These are phyloP conservation scores for Ustilago nuda DNA, from an alignment of 1,284 basidiomycete genomes.

Conservation along the genomic window DNA sequence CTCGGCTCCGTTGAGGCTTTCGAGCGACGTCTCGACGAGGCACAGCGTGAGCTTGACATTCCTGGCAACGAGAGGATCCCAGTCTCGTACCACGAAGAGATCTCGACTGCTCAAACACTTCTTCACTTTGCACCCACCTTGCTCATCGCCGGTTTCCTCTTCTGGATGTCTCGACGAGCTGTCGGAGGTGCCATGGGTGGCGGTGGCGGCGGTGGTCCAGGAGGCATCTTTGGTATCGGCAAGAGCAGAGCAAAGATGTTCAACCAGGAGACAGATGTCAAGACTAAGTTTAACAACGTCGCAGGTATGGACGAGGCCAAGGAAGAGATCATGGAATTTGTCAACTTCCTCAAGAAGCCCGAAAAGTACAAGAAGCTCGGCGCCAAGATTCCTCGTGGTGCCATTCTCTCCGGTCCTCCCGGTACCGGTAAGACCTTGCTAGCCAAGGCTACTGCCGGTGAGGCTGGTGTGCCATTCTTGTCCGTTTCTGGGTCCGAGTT, in stretches of 20 bases:
- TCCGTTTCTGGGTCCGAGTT: constrained; percentile 99
- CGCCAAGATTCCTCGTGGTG: constrained; percentile 97
- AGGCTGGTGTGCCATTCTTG: constrained; percentile 96
- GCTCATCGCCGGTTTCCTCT: constrained; percentile 87
- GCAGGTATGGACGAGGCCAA: constrained; percentile 99
- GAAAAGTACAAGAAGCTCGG: constrained; percentile 93
- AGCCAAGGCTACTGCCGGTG: constrained; percentile 97
- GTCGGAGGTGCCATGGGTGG: constrained; percentile 69
- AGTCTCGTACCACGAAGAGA: constrained; percentile 95
- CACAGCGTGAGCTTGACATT: constrained; percentile 90
- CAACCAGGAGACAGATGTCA: constrained; percentile 96
- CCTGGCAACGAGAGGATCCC: constrained; percentile 93
- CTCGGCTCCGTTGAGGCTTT: constrained; percentile 98
- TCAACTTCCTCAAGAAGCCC: constrained; percentile 98
- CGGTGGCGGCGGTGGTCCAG: constrained; percentile 73
- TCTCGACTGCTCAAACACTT: constrained; percentile 83
- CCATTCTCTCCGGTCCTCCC: constrained; percentile 96
- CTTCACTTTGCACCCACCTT: constrained; percentile 95
- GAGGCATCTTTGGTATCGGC: constrained; percentile 96
- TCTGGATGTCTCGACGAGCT: constrained; percentile 87
- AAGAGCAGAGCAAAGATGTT: constrained; percentile 95
- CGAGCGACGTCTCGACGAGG: constrained; percentile 91
- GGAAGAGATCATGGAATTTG: constrained; percentile 99
- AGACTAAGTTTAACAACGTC: constrained; percentile 92
- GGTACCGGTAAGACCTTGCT: constrained; percentile 98